Base-by-base conservation (phyloP, 202 grass and related monocot species). In the Setaria viridis region DNA sequence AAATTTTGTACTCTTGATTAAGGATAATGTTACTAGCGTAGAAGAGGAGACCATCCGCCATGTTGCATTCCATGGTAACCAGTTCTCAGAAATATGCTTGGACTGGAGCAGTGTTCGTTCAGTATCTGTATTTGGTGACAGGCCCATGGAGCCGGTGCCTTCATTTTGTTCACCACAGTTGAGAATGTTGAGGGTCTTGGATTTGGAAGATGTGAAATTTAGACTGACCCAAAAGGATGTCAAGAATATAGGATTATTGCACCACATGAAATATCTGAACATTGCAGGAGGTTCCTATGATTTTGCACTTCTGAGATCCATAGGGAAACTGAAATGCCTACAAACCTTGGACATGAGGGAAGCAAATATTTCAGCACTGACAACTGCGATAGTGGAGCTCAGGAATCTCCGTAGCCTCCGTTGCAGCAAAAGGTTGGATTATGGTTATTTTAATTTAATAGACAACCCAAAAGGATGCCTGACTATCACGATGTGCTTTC, bases 111-210 rank as follows among this genome's bases (percentile, higher is more conserved):
- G 69, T 68, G 59, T 90, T 9, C 64, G 84, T 19, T 86, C 88
- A 70, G 34, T 84, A 50, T 62, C 80, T 2, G 3, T 87, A 35
- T 87, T 87, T 78, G 80, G 72, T 4, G 48, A 74, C 5, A 63
- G 1, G 10, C n/a, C 66, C 12, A 70, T 30, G 10, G 29, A 53
- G 6, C 20, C 16, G 51, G 2, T 2, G 1, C 13, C 34, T 57
- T 25, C 37, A 21, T 20, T 53, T 33, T 53, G 4, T 78, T 19
- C n/a, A 45, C 10, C 11, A 11, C n/a, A 72, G 14, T 35, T 58
- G 14, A 84, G 59, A 20, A 70, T 87, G 74, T 10, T 91, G 9
- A 69, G 89, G 8, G 41, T n/a, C 32, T 63, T 91, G 67, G 89
- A 87, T 71, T 11, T 91, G 29, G 4, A 42, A 2, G 1, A 37